Percentiles rank a stretch among this genome's conserved stretches.
phyloP scores from a whole-genome alignment of 1,284 basidiomycete genomes.

The Caloboletus inedulis region DNA sequence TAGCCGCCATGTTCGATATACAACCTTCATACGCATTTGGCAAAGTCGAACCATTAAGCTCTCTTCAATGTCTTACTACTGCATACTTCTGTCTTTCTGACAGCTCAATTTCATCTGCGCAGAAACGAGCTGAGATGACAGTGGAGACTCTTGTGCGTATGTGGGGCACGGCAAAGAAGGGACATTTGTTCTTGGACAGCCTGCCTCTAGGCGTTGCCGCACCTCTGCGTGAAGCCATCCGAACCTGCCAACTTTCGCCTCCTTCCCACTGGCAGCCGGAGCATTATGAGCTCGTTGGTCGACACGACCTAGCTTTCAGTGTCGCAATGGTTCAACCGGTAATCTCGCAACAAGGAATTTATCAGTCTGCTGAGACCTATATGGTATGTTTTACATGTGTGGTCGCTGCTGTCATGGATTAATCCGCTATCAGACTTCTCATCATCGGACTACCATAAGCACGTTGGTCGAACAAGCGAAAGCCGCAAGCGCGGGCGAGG shows the following conservation, averaged over 20 bases:
- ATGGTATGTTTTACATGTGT: conserved; percentile 42
- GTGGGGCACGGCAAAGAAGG: conserved; percentile 41
- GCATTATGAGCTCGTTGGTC: conserved; percentile 74
- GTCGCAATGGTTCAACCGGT: conserved; percentile 33
- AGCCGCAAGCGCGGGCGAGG: conserved; percentile 49
- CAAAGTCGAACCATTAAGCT: conserved; percentile 49
- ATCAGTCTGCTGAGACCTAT: conserved; percentile 33
- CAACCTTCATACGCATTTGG: conserved; percentile 61
- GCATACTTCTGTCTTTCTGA: conserved; percentile 61
- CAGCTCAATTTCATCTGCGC: conserved; percentile 42
- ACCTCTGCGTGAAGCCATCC: conserved; percentile 79
- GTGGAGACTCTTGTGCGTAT: conserved; percentile 58
- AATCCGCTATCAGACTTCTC: conserved; percentile 35
- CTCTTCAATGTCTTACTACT: conserved; percentile 48
- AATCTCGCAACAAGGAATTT: conserved; percentile 29
- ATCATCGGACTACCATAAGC: conserved; percentile 48
- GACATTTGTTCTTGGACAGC: conserved; percentile 44
- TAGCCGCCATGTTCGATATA: conserved; percentile 50
- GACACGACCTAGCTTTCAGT: conserved; percentile 69
- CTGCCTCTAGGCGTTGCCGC: conserved; percentile 75
- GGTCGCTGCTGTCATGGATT: conserved; percentile 6
- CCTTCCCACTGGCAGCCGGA: conserved; percentile 67
- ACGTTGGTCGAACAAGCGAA: conserved; percentile 50
- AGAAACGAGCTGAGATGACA: conserved; percentile 63
- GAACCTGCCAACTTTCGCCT: conserved; percentile 78